Conservation (phyloP, 2,329 filamentous ascomycete species). For the Ascochyta fabae region DNA sequence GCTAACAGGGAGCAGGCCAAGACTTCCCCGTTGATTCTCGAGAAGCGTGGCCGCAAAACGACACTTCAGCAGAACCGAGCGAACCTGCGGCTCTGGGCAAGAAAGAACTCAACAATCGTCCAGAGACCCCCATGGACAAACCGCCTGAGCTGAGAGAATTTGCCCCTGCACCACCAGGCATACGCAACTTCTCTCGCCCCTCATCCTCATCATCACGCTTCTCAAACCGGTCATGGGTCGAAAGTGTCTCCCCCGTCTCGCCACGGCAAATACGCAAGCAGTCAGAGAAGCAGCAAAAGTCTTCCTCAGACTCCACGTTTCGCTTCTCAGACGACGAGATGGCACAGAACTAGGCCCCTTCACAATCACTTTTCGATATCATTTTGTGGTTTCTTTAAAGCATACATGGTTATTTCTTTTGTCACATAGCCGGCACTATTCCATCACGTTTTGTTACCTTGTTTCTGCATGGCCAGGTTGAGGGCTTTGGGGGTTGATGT, state of each 20-base stretch:
- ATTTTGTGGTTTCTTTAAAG: not conserved
- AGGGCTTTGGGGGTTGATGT: slow-evolving; percentile 3
- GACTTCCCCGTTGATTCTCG: not conserved
- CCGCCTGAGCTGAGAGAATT: not conserved
- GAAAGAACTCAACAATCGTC: not conserved
- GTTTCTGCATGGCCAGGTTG: slow-evolving; percentile 9
- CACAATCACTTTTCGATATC: not conserved
- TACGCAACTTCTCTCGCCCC: slow-evolving; percentile 14
- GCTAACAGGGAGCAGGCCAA: slow-evolving; percentile 10
- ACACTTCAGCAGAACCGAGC: not conserved
- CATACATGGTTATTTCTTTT: slow-evolving; percentile 2
- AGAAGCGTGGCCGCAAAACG: not conserved
- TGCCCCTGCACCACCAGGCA: not conserved
- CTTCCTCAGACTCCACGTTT: slow-evolving; percentile 6
- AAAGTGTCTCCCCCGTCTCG: slow-evolving; percentile 10
- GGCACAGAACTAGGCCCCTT: not conserved
- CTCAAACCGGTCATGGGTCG: slow-evolving; percentile 12
- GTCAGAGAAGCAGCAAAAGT: slow-evolving; percentile 4
- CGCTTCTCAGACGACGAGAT: slow-evolving; percentile 15
- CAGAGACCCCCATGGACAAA: not conserved
- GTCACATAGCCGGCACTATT: not conserved
- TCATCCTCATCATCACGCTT: slow-evolving; percentile 17
- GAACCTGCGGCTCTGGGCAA: not conserved
- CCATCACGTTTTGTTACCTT: not conserved
- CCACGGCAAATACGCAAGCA: slow-evolving; percentile 8